phyloP scores from a whole-genome alignment of 192 early-diverging fungal species.

The Backusella tuberculispora region DNA sequence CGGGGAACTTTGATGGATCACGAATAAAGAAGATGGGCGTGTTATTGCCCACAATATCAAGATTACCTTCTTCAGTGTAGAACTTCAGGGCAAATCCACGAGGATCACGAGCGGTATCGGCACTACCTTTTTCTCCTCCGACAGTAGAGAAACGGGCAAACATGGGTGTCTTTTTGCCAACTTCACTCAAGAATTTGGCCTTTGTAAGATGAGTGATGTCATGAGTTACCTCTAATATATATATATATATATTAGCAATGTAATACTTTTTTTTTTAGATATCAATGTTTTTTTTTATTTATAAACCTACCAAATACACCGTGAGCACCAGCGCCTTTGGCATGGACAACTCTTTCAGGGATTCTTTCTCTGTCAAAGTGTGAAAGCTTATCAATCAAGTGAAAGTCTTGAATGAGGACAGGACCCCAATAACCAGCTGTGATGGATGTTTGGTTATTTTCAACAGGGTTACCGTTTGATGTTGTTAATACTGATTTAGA shows the following conservation, averaged over 20 bases:
- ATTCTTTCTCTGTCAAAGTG: slow-evolving; percentile 88
- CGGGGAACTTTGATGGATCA: slow-evolving; percentile 80
- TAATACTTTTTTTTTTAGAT: too few relatives aligned
- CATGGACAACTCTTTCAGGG: slow-evolving; percentile 87
- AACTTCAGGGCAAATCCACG: slow-evolving; percentile 85
- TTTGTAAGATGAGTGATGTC: slow-evolving; percentile 71
- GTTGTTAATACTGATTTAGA: slow-evolving; percentile 40
- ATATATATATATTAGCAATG: too few relatives aligned
- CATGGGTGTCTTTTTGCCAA: slow-evolving; percentile 79
- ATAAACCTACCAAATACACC: slow-evolving; percentile 65
- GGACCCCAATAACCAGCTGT: slow-evolving; percentile 72
- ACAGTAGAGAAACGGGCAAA: slow-evolving; percentile 85
- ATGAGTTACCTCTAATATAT: slow-evolving; percentile 61
- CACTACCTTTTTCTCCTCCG: slow-evolving; percentile 71
- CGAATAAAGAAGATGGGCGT: slow-evolving; percentile 84
- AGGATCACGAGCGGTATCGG: slow-evolving; percentile 79
- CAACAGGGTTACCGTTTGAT: slow-evolving; percentile 69
- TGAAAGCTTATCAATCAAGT: slow-evolving; percentile 77
- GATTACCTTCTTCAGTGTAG: slow-evolving; percentile 87
- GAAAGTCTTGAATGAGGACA: slow-evolving; percentile 73
- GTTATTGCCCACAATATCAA: slow-evolving; percentile 88
- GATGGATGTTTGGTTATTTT: slow-evolving; percentile 74
- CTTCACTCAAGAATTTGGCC: slow-evolving; percentile 71
- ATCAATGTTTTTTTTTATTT: neutral
- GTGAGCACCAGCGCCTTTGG: slow-evolving; percentile 83